Evolutionary conservation across 345 rosid species (phyloP), one percentile per base, ranked within the genome.

Genomic region (Gossypium ekmanianum): DNA sequence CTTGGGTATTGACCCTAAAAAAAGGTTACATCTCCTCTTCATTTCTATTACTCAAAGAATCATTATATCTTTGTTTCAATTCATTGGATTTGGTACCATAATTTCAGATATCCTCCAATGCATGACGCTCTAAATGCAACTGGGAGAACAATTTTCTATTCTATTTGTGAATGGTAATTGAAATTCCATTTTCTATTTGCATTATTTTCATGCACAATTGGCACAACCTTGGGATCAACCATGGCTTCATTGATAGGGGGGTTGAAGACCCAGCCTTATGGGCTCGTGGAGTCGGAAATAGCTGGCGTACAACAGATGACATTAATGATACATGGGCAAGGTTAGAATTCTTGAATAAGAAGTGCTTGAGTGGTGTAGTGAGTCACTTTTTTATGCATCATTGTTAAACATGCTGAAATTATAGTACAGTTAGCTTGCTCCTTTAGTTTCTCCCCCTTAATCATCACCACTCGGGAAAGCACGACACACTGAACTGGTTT

Each of bases 301-400:
- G 98, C 85, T 94, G 98, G 98, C 97, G 98, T 58, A 94, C 96
- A 17, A 90, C 98, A 7, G 93, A 85, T 58, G 98, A 94, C 84
- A 94, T 94, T 79, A 92, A 89, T 55, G 98, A 92, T 75, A 75
- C 98, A 75, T 94, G 98, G 98, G 97, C 82, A 79, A 94, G 98
- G 98, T 94, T 74, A 66, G 75, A 79, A 71, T 81, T 76, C 79
- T 79, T 34, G 75, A 74, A 59, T 52, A n/a, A 64, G 18, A 24
- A 39, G 18, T n/a, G 11, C 34, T 14, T 22, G n/a, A 26, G 47
- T 57, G 3, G 67, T 58, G 55, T 13, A 68, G 11, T 24, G 44
- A n/a, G 8, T 39, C 39, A 11, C 18, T 48, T 16, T 24, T 22
- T 17, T 20, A 45, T 45, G 68, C 7, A 29, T 50, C 45, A 74